Percentiles rank a stretch among this genome's conserved stretches.
phyloP scores from a whole-genome alignment of 805 yeast species.

The Ogataea wickerhamii region DNA sequence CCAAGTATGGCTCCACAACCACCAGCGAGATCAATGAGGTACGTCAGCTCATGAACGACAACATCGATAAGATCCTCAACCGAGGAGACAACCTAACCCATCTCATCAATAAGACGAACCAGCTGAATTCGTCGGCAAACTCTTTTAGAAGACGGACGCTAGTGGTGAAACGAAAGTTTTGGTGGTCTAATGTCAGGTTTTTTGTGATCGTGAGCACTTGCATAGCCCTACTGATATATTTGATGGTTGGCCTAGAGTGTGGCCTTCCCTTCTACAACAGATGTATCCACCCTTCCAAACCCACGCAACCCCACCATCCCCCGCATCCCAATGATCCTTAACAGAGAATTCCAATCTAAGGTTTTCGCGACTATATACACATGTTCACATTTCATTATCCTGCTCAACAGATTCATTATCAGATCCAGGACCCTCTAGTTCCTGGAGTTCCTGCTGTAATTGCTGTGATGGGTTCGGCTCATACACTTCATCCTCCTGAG shows the following conservation, averaged over 20 bases:
- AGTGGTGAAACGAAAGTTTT: slow-evolving; percentile 58
- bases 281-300: slow-evolving; percentile 36
- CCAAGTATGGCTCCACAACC: slow-evolving; percentile 29
- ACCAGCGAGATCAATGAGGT: slow-evolving; percentile 62
- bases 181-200: slow-evolving; percentile 60
- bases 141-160: slow-evolving; percentile 69
- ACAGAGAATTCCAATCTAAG: neutral
- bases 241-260: slow-evolving; percentile 49
- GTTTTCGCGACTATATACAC: neutral
- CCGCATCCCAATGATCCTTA: neutral
- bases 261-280: slow-evolving; percentile 47
- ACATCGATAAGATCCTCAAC: slow-evolving; percentile 64
- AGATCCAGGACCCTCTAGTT: slow-evolving; percentile 23
- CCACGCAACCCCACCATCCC: slow-evolving; percentile 24
- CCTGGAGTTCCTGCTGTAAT: slow-evolving; percentile 25
- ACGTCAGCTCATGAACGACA: slow-evolving; percentile 65
- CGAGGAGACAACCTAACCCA: slow-evolving; percentile 74
- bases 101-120: slow-evolving; percentile 76
- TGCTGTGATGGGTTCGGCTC: slow-evolving; percentile 19
- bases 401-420: slow-evolving; percentile 18
- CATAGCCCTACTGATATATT: slow-evolving; percentile 36
- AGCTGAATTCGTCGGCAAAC: slow-evolving; percentile 61
- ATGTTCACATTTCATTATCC: slow-evolving; percentile 5
- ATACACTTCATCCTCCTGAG: slow-evolving; percentile 15
- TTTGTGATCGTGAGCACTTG: slow-evolving; percentile 29